Evolutionary conservation across 805 yeast species (phyloP).

Genomic region (Isabelozyma pseudorhagii): DNA sequence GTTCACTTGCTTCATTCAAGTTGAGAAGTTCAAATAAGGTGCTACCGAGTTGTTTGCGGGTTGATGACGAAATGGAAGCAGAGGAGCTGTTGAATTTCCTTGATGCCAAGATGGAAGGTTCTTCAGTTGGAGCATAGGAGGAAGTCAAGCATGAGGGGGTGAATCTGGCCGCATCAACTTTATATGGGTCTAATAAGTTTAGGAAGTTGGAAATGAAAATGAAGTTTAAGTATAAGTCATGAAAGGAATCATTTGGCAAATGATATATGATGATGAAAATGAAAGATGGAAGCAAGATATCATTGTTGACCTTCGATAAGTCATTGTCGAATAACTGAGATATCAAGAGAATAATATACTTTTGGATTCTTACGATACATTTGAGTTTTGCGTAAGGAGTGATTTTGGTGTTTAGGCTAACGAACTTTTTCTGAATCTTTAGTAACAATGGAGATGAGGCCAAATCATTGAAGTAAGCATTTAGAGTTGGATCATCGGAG

Average conservation of each 20-base stretch:
- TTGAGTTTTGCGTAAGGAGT: conserved; percentile 34
- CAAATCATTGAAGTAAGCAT: neutral
- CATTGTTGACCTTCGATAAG: conserved; percentile 28
- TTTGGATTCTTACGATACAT: conserved; percentile 30
- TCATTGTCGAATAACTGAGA: conserved; percentile 9
- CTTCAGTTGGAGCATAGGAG: neutral
- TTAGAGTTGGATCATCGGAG: conserved; percentile 3
- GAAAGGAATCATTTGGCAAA: conserved; percentile 8
- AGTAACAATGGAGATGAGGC: neutral
- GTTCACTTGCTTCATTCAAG: conserved; percentile 12
- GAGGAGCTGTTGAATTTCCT: neutral
- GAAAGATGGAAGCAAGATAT: conserved; percentile 36
- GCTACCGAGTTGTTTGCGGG: no score
- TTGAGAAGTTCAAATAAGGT: conserved; percentile 25
- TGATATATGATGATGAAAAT: conserved; percentile 34
- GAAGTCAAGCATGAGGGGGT: conserved; percentile 1
- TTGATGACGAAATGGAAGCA: conserved; percentile 1
- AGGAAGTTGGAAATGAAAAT: conserved; percentile 34
- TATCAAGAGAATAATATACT: conserved; percentile 18
- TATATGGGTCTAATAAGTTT: conserved; percentile 30
- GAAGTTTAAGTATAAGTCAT: conserved; percentile 34
- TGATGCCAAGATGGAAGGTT: neutral
- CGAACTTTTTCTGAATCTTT: conserved; percentile 6
- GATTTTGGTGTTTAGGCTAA: conserved; percentile 12
- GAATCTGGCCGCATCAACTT: conserved; percentile 12